Conservation (phyloP, 2,329 filamentous ascomycete genomes). For the Davidsoniella neocaledoniae region DNA sequence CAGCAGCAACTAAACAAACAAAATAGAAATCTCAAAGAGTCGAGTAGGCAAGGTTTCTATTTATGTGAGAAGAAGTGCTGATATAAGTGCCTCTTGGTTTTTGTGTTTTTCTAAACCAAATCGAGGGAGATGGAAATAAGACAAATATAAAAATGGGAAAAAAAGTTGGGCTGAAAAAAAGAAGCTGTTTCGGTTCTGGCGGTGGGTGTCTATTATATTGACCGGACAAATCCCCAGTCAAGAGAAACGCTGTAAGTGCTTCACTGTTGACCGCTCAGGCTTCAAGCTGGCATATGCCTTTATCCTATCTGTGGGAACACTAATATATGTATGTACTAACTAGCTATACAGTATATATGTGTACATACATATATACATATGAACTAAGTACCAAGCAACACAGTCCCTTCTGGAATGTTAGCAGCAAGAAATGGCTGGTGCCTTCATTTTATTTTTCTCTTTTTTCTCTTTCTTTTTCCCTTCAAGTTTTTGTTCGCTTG, state of each 20-base stretch:
- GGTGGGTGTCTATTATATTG: slow-evolving; percentile 1
- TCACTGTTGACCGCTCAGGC: background rate
- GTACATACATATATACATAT: too few species aligned
- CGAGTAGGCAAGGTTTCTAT: background rate
- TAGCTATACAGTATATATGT: too few species aligned
- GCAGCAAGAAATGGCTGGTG: background rate
- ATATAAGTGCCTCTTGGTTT: too few species aligned
- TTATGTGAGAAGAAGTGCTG: background rate
- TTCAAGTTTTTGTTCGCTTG: background rate
- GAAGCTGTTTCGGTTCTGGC: background rate
- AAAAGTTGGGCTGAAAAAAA: background rate
- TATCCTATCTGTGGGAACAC: background rate
- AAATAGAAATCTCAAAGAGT: background rate
- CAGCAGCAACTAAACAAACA: background rate
- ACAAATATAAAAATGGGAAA: background rate
- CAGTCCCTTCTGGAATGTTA: too few species aligned
- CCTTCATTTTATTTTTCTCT: background rate
- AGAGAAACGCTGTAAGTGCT: background rate
- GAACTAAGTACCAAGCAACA: too few species aligned
- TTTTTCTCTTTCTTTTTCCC: slow-evolving; percentile 2
- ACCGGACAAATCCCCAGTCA: background rate
- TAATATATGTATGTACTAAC: too few species aligned
- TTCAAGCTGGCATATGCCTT: background rate
- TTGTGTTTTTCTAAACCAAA: background rate
- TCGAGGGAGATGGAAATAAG: background rate